A percentile compares a stretch with the other conserved stretches of the same genome.
Evolutionary conservation across 352 stramenopile genomes (phyloP).

Genomic region (Albugo candida): DNA sequence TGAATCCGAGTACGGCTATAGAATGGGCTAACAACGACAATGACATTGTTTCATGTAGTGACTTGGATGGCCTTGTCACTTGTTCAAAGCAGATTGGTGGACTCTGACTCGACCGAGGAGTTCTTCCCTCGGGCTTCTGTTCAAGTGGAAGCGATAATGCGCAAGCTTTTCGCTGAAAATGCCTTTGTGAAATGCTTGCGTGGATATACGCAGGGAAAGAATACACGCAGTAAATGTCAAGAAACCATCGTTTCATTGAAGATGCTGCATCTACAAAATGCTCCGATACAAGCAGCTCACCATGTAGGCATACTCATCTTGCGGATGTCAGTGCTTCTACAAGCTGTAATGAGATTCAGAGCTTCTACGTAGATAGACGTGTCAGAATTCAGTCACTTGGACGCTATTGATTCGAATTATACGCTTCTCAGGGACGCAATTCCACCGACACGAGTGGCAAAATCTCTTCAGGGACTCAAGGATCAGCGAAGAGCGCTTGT

Average conservation of each 20-base stretch:
- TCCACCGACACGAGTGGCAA: too few species aligned
- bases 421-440: too few species aligned
- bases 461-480: too few species aligned
- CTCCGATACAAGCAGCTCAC: neutral
- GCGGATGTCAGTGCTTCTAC: neutral
- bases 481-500: too few species aligned
- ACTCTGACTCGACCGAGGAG: conserved; percentile 7
- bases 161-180: conserved; percentile 22
- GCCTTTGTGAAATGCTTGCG: conserved; percentile 46
- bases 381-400: neutral
- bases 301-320: neutral
- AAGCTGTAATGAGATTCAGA: neutral
- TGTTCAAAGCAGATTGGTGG: conserved; percentile 14
- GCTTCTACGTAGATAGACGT: neutral
- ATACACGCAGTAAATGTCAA: neutral
- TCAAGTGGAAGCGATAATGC: conserved; percentile 30
- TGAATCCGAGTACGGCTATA: conserved; percentile 13
- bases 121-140: conserved; percentile 12
- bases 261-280: neutral
- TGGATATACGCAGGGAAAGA: conserved; percentile 9
- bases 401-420: too few species aligned
- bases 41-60: neutral
- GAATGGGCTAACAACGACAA: neutral
- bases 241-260: neutral
- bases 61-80: conserved; percentile 21